Evolutionary conservation across 768 basidiomycete genomes (phyloP).

Genomic region (Chalciporus piperatus): DNA sequence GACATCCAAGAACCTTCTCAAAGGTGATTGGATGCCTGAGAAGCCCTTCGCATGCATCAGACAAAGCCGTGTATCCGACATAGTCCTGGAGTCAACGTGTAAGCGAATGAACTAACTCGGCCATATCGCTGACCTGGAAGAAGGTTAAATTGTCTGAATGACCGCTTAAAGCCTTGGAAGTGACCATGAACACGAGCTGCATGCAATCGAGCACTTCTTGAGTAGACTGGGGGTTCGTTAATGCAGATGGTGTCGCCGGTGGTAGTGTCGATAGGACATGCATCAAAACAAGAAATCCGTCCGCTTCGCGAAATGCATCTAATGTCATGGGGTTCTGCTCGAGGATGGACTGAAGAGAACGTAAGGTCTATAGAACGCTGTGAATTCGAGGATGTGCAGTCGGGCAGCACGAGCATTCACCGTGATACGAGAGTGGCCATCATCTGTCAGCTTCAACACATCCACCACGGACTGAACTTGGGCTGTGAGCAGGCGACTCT

Average conservation of each 20-base stretch:
- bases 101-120: slow-evolving; percentile 28
- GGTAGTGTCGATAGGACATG: slow-evolving; percentile 64
- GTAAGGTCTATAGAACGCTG: slow-evolving; percentile 46
- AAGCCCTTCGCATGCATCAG: slow-evolving; percentile 55
- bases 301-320: slow-evolving; percentile 76
- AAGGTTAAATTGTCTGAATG: slow-evolving; percentile 56
- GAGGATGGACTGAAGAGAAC: slow-evolving; percentile 67
- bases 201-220: slow-evolving; percentile 50
- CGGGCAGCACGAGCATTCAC: slow-evolving; percentile 35
- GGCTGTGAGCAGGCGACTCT: slow-evolving; percentile 24
- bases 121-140: slow-evolving; percentile 55
- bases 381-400: background rate
- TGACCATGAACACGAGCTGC: slow-evolving; percentile 59
- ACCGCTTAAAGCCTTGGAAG: slow-evolving; percentile 60
- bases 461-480: slow-evolving; percentile 71
- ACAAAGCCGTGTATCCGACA: slow-evolving; percentile 66
- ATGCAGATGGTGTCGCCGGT: slow-evolving; percentile 27
- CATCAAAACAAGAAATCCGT: slow-evolving; percentile 76
- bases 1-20: slow-evolving; percentile 60
- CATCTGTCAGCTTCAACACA: slow-evolving; percentile 59
- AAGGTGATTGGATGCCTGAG: slow-evolving; percentile 44
- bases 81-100: slow-evolving; percentile 14
- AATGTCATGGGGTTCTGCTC: slow-evolving; percentile 62
- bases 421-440: slow-evolving; percentile 45
- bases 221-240: slow-evolving; percentile 32